These are phyloP conservation scores for Tylopilus vinaceipallidus DNA, from an alignment of 768 basidiomycete genomes.

Conservation along the genomic window DNA sequence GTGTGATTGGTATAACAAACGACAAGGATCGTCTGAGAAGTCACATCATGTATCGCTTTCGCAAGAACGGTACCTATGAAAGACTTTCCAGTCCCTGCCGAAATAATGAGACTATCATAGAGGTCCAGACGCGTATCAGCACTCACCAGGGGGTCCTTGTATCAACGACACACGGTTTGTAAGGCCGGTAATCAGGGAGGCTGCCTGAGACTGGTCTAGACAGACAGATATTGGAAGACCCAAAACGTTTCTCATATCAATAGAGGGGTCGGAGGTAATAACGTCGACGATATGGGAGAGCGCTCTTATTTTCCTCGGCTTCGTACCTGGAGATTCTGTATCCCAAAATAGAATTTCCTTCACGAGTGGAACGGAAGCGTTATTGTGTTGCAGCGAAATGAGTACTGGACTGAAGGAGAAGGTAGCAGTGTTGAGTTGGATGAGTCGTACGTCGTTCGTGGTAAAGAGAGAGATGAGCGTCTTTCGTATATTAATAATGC, in stretches of 20 bases:
- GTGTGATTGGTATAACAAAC: conserved; percentile 76
- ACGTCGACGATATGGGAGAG: conserved; percentile 22
- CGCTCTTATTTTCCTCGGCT: not conserved
- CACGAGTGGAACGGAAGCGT: conserved; percentile 43
- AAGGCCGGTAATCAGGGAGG: conserved; percentile 48
- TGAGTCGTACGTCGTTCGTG: conserved; percentile 37
- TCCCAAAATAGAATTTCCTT: conserved; percentile 56
- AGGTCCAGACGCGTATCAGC: not conserved
- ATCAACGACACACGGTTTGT: conserved; percentile 56
- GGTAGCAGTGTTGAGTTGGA: conserved; percentile 57
- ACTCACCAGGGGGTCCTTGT: conserved; percentile 67
- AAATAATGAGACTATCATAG: not conserved
- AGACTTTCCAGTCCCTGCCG: conserved; percentile 66
- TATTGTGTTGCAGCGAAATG: conserved; percentile 45
- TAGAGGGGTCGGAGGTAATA: conserved; percentile 30
- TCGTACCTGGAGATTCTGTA: conserved; percentile 9
- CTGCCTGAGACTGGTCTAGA: conserved; percentile 51
- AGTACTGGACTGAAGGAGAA: conserved; percentile 66
- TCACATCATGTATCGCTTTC: conserved; percentile 51
- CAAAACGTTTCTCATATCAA: conserved; percentile 41
- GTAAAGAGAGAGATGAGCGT: conserved; percentile 39
- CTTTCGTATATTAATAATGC: conserved; percentile 34
- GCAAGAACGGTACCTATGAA: conserved; percentile 67
- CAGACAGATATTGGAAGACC: conserved; percentile 34
- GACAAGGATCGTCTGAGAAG: conserved; percentile 51